Base-by-base conservation (phyloP, 2,329 filamentous ascomycete genomes). In the Corinectria fuckeliana region DNA sequence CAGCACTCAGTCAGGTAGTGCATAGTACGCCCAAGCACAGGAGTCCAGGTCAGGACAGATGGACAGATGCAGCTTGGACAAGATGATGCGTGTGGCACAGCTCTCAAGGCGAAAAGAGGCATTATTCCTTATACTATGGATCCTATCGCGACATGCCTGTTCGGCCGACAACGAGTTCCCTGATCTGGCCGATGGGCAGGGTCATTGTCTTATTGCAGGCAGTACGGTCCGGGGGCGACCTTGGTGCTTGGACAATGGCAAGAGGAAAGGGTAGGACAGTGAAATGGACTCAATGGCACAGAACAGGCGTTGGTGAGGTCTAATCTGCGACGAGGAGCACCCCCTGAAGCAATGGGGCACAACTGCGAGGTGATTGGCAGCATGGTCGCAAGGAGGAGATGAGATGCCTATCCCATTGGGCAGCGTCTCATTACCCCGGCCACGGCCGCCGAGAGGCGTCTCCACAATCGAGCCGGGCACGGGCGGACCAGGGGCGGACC, bases 391-490 rank as follows among this genome's bases (percentile, higher is more conserved):
- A 66, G 64, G 66, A 66, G 65, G 66, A 67, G 61, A 66, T 64
- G 54, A 67, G 50, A 21, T 49, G 50, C 38, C 41, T 50, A 23
- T 55, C 55, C 70, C 61, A 73, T 73, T 72, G 70, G 71, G 50
- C 49, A 61, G 49, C 26, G 68, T 64, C 45, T 62, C 61, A 67
- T 68, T 69, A 63, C 67, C 66, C 62, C 69, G 56, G 60, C 58
- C 44, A 58, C 60, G 42, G 48, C 48, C 47, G 30, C 51, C 48
- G 45, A 56, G 39, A 25, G 47, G 25, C 34, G 21, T 49, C 56
- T 59, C 60, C 67, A 69, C 55, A 58, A 39, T 38, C 34, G 32
- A 47, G 53, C 65, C 64, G 52, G 55, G 39, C 34, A 16, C 16
- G 50, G 39, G 38, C 52, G 55, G 64, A 57, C 45, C 44, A 47